Percentiles rank a stretch among this genome's conserved stretches.
phyloP scores from a whole-genome alignment of 1,139 yeast species.

The Pichia cactophila region DNA sequence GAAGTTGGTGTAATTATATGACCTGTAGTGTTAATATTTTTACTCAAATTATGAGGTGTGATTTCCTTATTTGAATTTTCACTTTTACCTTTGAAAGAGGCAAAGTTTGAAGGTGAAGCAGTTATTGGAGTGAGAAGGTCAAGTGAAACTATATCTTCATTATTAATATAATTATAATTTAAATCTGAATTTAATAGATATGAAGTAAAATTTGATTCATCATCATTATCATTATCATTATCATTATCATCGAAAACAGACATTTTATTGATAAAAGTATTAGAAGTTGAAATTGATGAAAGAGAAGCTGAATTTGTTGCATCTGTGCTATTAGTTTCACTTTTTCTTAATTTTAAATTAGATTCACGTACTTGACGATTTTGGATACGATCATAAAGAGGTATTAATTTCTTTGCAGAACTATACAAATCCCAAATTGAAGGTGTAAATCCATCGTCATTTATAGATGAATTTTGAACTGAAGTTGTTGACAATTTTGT shows the following conservation, averaged over 20 bases:
- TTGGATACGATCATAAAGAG: constrained; percentile 28
- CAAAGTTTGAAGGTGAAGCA: constrained; percentile 12
- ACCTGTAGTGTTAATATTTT: constrained; percentile 5
- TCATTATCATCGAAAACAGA: background rate
- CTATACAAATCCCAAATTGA: constrained; percentile 30
- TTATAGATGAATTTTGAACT: background rate
- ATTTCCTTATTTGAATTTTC: background rate
- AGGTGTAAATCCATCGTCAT: constrained; percentile 2
- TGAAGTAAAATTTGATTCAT: background rate
- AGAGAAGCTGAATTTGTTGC: background rate
- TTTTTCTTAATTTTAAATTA: background rate
- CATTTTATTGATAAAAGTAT: background rate
- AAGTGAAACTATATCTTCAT: constrained; percentile 13
- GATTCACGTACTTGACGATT: constrained; percentile 17
- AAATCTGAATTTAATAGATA: background rate
- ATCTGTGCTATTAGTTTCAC: background rate
- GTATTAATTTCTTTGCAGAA: constrained; percentile 27
- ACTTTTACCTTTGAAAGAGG: background rate
- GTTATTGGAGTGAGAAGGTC: constrained; percentile 22
- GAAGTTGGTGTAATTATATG: constrained; percentile 13
- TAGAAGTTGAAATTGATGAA: background rate
- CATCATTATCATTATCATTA: background rate
- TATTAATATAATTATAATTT: constrained; percentile 8
- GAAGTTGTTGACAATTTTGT: background rate
- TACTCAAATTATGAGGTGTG: constrained; percentile 4